A percentile compares a stretch with the other conserved stretches of the same genome.
Conservation (phyloP, 2,329 filamentous ascomycete species). For the Sclerotinia subarctica region DNA sequence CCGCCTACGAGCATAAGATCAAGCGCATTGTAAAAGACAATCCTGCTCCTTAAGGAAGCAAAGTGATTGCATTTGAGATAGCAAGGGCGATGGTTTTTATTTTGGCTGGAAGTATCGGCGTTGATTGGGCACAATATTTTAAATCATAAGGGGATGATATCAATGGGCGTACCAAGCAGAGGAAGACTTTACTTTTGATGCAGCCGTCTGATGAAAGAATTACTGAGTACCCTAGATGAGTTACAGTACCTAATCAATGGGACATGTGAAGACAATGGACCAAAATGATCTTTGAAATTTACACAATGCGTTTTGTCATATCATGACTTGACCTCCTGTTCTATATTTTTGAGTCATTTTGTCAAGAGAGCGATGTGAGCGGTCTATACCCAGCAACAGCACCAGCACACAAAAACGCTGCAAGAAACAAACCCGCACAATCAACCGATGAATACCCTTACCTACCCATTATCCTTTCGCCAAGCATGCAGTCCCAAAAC, state of each 20-base stretch:
- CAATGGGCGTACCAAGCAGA: conserved; percentile 14
- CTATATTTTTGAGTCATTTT: not conserved
- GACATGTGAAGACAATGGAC: not conserved
- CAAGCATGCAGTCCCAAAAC: not conserved
- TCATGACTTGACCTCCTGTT: not conserved
- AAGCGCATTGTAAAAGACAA: conserved; percentile 86
- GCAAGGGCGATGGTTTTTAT: not conserved
- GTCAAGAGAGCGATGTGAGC: not conserved
- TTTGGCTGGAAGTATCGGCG: conserved; percentile 14
- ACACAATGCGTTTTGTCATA: not conserved
- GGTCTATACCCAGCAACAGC: not conserved
- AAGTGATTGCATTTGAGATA: conserved; percentile 6
- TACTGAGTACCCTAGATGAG: conserved; percentile 3
- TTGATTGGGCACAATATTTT: conserved; percentile 8
- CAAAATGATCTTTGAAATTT: not conserved
- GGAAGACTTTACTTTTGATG: conserved; percentile 11
- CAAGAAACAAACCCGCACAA: not conserved
- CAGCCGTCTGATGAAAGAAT: not conserved
- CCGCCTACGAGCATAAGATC: conserved; percentile 85
- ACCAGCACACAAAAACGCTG: not conserved
- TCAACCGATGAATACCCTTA: not conserved
- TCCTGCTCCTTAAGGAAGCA: conserved; percentile 59
- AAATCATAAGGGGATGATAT: conserved; percentile 9
- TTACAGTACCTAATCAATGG: not conserved
- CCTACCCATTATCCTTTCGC: not conserved